These are phyloP conservation scores for Castanopsis chinensis DNA, from an alignment of 306 rosid genomes.

Conservation along the genomic window DNA sequence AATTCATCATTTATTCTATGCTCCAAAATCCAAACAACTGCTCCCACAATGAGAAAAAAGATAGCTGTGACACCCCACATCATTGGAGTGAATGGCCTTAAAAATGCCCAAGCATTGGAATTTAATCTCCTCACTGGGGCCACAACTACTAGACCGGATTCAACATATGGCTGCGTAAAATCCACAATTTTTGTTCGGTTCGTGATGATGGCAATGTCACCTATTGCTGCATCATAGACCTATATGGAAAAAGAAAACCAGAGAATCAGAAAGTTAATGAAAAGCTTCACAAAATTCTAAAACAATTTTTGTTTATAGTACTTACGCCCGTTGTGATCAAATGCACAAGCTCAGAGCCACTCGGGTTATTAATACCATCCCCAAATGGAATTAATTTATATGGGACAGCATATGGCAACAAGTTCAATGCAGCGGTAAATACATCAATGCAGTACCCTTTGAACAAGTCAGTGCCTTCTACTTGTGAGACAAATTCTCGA, in stretches of 20 bases:
- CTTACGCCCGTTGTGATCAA: slow-evolving; percentile 73
- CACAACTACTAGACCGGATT: slow-evolving; percentile 91
- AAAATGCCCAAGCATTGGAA: slow-evolving; percentile 82
- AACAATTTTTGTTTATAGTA: slow-evolving; percentile 14
- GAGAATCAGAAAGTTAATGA: slow-evolving; percentile 20
- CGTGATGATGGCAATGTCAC: slow-evolving; percentile 87
- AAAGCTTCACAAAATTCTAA: slow-evolving; percentile 14
- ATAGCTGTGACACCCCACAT: slow-evolving; percentile 83
- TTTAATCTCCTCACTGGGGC: slow-evolving; percentile 55
- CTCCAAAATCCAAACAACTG: slow-evolving; percentile 92
- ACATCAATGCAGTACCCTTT: slow-evolving; percentile 91
- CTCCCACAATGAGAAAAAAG: slow-evolving; percentile 73
- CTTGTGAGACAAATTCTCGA: slow-evolving; percentile 53
- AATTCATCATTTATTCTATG: slow-evolving; percentile 87
- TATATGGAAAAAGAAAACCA: slow-evolving; percentile 31
- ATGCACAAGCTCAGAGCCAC: slow-evolving; percentile 58
- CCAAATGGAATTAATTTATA: slow-evolving; percentile 58
- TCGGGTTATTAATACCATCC: slow-evolving; percentile 65
- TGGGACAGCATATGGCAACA: slow-evolving; percentile 88
- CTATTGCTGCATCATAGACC: slow-evolving; percentile 83
- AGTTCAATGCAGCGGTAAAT: slow-evolving; percentile 69
- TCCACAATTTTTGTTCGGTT: slow-evolving; percentile 81
- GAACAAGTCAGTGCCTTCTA: slow-evolving; percentile 53
- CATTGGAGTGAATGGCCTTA: slow-evolving; percentile 64
- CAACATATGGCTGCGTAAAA: slow-evolving; percentile 89